Percentiles rank a stretch among this genome's conserved stretches.
These are phyloP conservation scores for Wickerhamiella sergipiensis DNA, from an alignment of 805 yeast species.

Conservation along the genomic window DNA sequence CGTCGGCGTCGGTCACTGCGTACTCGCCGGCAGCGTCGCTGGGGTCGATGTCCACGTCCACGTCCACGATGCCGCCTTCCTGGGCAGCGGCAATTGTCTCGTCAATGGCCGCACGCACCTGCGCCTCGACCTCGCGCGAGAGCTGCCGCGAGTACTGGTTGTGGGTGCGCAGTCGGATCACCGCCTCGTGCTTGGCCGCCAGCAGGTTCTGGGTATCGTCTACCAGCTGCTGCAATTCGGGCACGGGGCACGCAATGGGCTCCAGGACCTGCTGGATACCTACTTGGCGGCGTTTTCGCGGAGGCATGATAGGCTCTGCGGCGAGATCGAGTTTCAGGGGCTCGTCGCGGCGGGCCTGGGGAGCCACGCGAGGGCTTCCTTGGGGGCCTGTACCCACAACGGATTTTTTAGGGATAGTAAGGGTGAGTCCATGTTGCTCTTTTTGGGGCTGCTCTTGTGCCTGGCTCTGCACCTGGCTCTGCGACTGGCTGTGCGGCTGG, in stretches of 20 bases:
- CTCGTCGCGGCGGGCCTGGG: not conserved
- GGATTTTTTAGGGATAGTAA: too few relatives aligned
- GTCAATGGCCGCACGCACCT: constrained; percentile 13
- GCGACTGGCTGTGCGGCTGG: too few relatives aligned
- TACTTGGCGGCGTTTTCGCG: constrained; percentile 31
- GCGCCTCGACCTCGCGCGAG: constrained; percentile 14
- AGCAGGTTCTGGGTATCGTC: constrained; percentile 4
- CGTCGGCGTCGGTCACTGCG: not conserved
- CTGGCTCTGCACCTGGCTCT: too few relatives aligned
- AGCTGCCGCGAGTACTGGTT: constrained; percentile 9
- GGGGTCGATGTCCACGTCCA: not conserved
- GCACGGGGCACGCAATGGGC: not conserved
- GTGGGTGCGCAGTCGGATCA: constrained; percentile 9
- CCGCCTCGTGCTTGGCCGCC: constrained; percentile 4
- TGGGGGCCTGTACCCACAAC: not conserved
- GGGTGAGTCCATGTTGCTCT: too few relatives aligned
- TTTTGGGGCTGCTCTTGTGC: too few relatives aligned
- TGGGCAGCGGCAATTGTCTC: constrained; percentile 14
- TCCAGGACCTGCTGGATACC: constrained; percentile 37
- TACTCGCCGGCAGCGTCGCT: not conserved
- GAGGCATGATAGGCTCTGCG: not conserved
- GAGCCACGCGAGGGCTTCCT: not conserved
- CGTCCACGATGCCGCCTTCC: constrained; percentile 8
- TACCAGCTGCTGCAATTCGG: not conserved
- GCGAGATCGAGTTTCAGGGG: not conserved